Base-by-base conservation (phyloP, 345 rosid species). In the Eucalyptus guilfoylei region DNA sequence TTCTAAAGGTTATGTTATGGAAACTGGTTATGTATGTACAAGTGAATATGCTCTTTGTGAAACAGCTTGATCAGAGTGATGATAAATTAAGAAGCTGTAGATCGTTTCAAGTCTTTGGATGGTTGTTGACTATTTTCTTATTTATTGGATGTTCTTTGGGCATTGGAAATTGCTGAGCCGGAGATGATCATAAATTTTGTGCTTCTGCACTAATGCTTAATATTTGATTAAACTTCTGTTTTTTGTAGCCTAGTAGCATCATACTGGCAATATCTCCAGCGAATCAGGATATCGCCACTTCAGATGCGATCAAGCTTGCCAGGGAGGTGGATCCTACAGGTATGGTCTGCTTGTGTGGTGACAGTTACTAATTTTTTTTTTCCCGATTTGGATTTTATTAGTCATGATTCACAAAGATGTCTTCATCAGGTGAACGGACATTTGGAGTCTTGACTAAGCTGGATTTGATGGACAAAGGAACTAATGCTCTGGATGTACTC, bases 391-490 rank as follows among this genome's bases (percentile, higher is more conserved):
- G 47, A 76, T 72, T 28, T 72, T 11, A 58, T 30, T 67, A 14
- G 49, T 85, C 44, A 67, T 60, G 52, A 37, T 50, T 89, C 44
- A 58, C 8, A 47, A 37, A 24, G 48, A n/a, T 49, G 37, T 52
- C 32, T 80, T 64, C 42, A 26, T 14, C 90, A 98, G 99, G 99
- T 26, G 99, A 97, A 34, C 93, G 99, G 49, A 98, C 99, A 49
- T 97, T 98, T 93, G 99, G 99, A n/a, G 99, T 98, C 67, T 91
- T 98, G 91, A 98, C 99, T 34, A 98, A 98, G 94, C 92, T 98
- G 90, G 99, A 98, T 89, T 90, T 98, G 93, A 98, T 98, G 99
- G 99, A 98, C 93, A 97, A 95, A 93, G 99, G 99, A 89, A 98
- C 99, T 67, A 94, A 98, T 92, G 99, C 99, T 30, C 91, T 98